These are phyloP conservation scores for Penicillium diatomitis DNA, from an alignment of 495 filamentous ascomycete genomes.

Conservation along the genomic window DNA sequence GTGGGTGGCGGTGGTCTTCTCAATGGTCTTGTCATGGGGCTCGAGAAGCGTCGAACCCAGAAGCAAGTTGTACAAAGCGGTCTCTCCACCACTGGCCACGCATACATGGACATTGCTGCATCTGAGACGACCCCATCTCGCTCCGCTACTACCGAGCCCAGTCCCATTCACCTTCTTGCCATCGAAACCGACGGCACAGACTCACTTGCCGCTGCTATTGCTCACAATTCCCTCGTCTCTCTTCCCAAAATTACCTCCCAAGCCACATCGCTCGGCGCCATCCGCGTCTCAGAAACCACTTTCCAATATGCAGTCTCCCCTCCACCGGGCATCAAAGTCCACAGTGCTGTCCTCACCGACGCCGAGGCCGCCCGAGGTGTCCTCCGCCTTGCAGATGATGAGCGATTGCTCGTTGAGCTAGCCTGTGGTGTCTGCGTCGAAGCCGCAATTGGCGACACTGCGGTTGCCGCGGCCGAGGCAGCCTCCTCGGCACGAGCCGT, in stretches of 20 bases:
- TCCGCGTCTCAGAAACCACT: constrained; percentile 60
- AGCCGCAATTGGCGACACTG: constrained; percentile 36
- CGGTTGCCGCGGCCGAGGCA: constrained; percentile 5
- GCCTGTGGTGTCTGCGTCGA: constrained; percentile 75
- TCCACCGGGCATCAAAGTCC: constrained; percentile 40
- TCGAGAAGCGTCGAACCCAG: constrained; percentile 41
- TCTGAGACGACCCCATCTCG: background rate
- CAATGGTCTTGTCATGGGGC: constrained; percentile 65
- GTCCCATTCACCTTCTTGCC: constrained; percentile 54
- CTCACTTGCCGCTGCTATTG: constrained; percentile 52
- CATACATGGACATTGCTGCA: constrained; percentile 9
- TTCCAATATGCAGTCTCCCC: constrained; percentile 51
- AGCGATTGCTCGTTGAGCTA: constrained; percentile 69
- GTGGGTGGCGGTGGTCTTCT: constrained; percentile 88
- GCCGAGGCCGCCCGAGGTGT: constrained; percentile 70
- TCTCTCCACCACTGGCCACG: constrained; percentile 6
- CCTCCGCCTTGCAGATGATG: constrained; percentile 70
- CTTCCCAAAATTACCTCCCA: constrained; percentile 70
- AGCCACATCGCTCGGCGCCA: constrained; percentile 70
- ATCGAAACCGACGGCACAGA: constrained; percentile 80
- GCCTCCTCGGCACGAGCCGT: constrained; percentile 7
- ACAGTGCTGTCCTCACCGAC: constrained; percentile 65
- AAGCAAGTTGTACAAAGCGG: constrained; percentile 9
- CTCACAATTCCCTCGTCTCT: constrained; percentile 51
- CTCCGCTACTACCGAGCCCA: constrained; percentile 2